Base-by-base conservation (phyloP, 805 yeast genomes). In the Vanderwaltozyma yarrowii region DNA sequence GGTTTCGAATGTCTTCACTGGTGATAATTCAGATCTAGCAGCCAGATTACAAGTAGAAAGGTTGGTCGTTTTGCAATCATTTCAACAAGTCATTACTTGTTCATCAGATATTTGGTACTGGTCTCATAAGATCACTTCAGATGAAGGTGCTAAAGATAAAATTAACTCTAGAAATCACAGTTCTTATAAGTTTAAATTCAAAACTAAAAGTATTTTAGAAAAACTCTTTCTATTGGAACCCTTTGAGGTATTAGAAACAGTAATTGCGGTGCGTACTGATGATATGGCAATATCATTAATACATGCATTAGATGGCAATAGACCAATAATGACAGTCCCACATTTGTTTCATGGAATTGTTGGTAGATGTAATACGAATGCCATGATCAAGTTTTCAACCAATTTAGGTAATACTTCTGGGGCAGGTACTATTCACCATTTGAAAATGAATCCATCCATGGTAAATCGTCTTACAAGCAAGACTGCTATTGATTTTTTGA, bases 221-320 rank as follows among this genome's bases (percentile, higher is more conserved):
- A 64, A 72, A 13, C 58, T 82, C 33, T 79, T 78, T 58, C 66
- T 66, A 2, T 50, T 82, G 14, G 95, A 87, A 49, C 78, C 89
- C 14, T 62, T 75, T 35, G 89, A 85, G 50, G 76, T 79, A 0
- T 59, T 86, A 40, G 94, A 83, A 49, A 69, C 78, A 7, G 57
- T 88, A 41, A 68, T 85, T 14, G 54, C 55, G 14, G 50, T 59
- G 10, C 59, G 58, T 16, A 44, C 44, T 4, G 47, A 49, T 14
- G 48, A 55, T 5, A 43, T 44, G 20, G 44, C 51, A 5, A 47
- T 48, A 19, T 46, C 56, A 7, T 49, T 71, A 5, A 64, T 76
- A 11, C 86, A 83, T 54, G 78, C 82, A 2, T 61, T 88, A 35
- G 96, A 88, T 60, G 89, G 92, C 0, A 81, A 94, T 7, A 74